These are phyloP conservation scores for Phytophthora boehmeriae DNA, from an alignment of 352 stramenopile genomes.

Conservation along the genomic window DNA sequence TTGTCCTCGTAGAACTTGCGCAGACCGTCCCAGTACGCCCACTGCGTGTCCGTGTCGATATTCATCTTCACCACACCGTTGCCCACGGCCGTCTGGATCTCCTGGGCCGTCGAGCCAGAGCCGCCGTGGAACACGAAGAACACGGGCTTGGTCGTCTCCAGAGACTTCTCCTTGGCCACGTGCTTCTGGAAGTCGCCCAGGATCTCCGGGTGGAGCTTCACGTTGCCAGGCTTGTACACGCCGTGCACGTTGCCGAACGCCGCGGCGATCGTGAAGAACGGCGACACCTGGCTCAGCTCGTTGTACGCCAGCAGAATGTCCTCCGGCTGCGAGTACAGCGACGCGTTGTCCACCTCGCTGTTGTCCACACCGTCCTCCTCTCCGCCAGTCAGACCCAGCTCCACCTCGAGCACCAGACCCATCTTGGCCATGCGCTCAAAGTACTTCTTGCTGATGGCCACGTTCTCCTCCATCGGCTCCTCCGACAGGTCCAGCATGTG, in stretches of 20 bases:
- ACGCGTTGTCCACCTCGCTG: conserved; percentile 92
- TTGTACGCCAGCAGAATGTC: conserved; percentile 93
- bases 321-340: conserved; percentile 74
- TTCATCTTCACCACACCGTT: conserved; percentile 99
- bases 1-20: conserved; percentile 97
- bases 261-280: conserved; percentile 96
- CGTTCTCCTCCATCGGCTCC: conserved; percentile 98
- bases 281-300: conserved; percentile 90
- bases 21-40: conserved; percentile 99
- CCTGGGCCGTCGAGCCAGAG: conserved; percentile 94
- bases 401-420: conserved; percentile 97
- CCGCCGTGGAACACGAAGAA: conserved; percentile 99
- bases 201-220: conserved; percentile 98
- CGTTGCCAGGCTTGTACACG: conserved; percentile 99
- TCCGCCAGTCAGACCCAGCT: conserved; percentile 98
- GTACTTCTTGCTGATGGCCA: conserved; percentile 97
- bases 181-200: conserved; percentile 96
- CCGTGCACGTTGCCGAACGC: conserved; percentile 80
- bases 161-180: conserved; percentile 68
- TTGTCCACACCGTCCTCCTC: conserved; percentile 99
- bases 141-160: conserved; percentile 94
- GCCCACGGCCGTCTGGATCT: conserved; percentile 97
- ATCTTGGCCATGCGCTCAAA: conserved; percentile 97
- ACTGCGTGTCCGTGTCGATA: conserved; percentile 99
- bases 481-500: conserved; percentile 99